phyloP scores from a whole-genome alignment of 805 yeast species.

The Candida ovalis region DNA sequence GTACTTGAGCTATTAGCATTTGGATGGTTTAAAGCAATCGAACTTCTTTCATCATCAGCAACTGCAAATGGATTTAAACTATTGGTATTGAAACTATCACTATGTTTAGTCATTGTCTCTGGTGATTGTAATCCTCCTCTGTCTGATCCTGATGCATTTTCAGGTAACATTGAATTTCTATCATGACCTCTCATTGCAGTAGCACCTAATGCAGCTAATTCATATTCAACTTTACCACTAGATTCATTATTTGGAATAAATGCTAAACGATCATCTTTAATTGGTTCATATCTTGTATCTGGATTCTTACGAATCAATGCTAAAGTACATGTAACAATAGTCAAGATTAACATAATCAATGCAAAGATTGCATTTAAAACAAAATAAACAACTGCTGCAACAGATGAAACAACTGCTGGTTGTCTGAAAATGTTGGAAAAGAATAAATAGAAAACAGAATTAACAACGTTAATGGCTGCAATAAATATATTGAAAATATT shows the following conservation, averaged over 20 bases:
- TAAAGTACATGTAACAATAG: slow-evolving; percentile 80
- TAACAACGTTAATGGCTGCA: slow-evolving; percentile 72
- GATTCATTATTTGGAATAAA: slow-evolving; percentile 64
- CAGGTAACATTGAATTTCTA: slow-evolving; percentile 31
- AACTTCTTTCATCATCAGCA: slow-evolving; percentile 17
- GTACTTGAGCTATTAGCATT: slow-evolving; percentile 3
- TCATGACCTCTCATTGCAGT: slow-evolving; percentile 64
- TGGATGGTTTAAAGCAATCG: slow-evolving; percentile 14
- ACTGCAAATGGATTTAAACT: slow-evolving; percentile 19
- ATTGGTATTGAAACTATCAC: slow-evolving; percentile 10
- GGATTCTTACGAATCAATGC: slow-evolving; percentile 89
- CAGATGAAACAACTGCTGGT: slow-evolving; percentile 84
- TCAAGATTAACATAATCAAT: slow-evolving; percentile 72
- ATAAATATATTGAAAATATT: slow-evolving; percentile 90
- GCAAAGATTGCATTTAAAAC: slow-evolving; percentile 88
- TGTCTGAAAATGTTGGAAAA: slow-evolving; percentile 81
- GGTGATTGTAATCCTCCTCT: slow-evolving; percentile 16
- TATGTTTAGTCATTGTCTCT: slow-evolving; percentile 21
- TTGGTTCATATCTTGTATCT: slow-evolving; percentile 91
- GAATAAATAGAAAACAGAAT: slow-evolving; percentile 83
- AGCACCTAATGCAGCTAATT: slow-evolving; percentile 70
- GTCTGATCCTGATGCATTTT: slow-evolving; percentile 26
- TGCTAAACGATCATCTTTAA: slow-evolving; percentile 95
- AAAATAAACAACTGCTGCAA: slow-evolving; percentile 88
- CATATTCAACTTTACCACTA: slow-evolving; percentile 46